Evolutionary conservation across 2,329 filamentous ascomycete genomes (phyloP), one percentile per base, ranked within the genome.

Genomic region (Neocucurbitaria cava): DNA sequence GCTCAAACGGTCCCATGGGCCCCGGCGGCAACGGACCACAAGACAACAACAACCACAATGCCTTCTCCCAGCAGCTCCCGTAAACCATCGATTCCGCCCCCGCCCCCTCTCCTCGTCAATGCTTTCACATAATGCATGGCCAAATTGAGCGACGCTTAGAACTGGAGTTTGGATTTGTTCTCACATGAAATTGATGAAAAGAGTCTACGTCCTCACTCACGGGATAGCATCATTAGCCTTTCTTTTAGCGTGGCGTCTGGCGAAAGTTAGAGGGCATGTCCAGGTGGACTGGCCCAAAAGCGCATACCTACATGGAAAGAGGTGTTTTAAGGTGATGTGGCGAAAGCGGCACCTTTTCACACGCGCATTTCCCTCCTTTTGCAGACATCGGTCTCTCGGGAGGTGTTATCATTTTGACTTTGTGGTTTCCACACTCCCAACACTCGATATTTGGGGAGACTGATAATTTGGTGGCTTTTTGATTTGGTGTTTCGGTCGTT

Each of bases 241-340:
- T 5, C 66, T 26, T 5, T 67, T 69, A 69, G 65, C 67, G 63
- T 58, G 69, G 69, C 65, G 69, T 69, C 65, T 67, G 69, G 69
- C 65, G 69, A 61, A 52, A 40, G 56, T 54, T 49, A 52, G 54
- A 50, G 51, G n/a, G n/a, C n/a, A n/a, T n/a, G n/a, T n/a, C n/a
- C n/a, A n/a, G n/a, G n/a, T n/a, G n/a, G 48, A 24, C 42, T 42
- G 43, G 39, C 39, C 54, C 50, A 49, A 57, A 54, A 50, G 24
- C 24, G 24, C 24, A 26, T 26, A 48, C 49, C 54, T 46, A 24
- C 44, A 48, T 47, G 45, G 52, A 44, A 49, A 52, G 53, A 49
- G 54, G 40, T 38, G 30, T 48, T 36, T 17, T 24, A 42, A 26
- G 26, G n/a, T 28, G 21, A 42, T 11, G 17, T 15, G 39, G 26